Conservation (phyloP, 2,329 filamentous ascomycete genomes). For the Exutisphaerella laricina region DNA sequence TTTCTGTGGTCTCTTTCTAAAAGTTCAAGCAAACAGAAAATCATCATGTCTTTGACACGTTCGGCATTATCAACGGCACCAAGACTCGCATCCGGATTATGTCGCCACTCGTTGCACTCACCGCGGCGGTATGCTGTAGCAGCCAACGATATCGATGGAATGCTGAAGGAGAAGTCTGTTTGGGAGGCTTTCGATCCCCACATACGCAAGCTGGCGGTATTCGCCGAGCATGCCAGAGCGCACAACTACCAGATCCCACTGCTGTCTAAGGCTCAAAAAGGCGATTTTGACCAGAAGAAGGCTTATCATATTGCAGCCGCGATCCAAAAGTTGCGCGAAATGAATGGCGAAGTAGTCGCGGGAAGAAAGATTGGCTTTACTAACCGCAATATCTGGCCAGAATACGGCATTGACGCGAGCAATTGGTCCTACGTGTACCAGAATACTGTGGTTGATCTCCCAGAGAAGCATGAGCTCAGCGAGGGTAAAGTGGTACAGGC, state of each 20-base stretch:
- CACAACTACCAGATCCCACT: constrained; percentile 23
- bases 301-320: constrained; percentile 22
- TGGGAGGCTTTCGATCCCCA: constrained; percentile 18
- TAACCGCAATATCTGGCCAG: constrained; percentile 18
- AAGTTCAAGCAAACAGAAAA: not conserved
- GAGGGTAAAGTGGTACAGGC: constrained; percentile 18
- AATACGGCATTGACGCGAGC: constrained; percentile 17
- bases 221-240: constrained; percentile 21
- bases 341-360: constrained; percentile 21
- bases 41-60: not conserved
- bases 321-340: constrained; percentile 21
- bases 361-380: constrained; percentile 22
- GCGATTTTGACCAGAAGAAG: constrained; percentile 17
- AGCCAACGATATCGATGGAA: constrained; percentile 21
- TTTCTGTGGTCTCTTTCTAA: not conserved
- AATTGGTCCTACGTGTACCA: constrained; percentile 23
- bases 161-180: constrained; percentile 18
- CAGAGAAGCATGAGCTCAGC: constrained; percentile 10
- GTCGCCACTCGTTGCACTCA: not conserved
- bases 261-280: constrained; percentile 19
- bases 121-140: constrained; percentile 10
- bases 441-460: constrained; percentile 19
- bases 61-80: constrained; percentile 4
- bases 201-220: constrained; percentile 21
- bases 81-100: not conserved